Conservation (phyloP, 1,284 basidiomycete genomes). For the Irpex lacteus region DNA sequence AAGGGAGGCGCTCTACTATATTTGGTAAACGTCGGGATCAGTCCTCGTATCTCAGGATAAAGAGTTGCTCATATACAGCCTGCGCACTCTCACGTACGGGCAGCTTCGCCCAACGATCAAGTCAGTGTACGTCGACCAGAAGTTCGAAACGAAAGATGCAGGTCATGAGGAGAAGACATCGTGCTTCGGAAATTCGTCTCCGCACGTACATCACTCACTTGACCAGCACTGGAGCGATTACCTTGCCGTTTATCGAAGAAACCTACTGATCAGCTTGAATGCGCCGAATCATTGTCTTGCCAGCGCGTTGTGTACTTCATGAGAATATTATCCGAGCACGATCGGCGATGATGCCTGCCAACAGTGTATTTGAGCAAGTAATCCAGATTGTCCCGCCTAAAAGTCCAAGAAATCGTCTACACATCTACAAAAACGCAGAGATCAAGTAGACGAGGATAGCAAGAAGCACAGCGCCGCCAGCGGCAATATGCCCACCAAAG, state of each 20-base stretch:
- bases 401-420: neutral
- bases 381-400: neutral
- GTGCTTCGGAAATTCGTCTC: neutral
- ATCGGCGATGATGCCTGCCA: neutral
- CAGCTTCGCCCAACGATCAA: neutral
- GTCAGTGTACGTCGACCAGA: neutral
- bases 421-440: neutral
- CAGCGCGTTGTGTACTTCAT: neutral
- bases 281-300: neutral
- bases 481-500: slow-evolving; percentile 37
- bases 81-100: neutral
- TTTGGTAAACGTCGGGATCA: neutral
- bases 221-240: neutral
- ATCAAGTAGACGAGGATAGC: slow-evolving; percentile 16
- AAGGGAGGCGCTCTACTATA: neutral
- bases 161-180: neutral
- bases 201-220: slow-evolving; percentile 1
- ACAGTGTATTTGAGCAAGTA: neutral
- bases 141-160: neutral
- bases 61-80: neutral
- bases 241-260: neutral
- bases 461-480: slow-evolving; percentile 12
- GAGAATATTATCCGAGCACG: neutral
- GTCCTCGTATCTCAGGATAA: neutral
- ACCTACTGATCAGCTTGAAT: neutral